A percentile compares a stretch with the other conserved stretches of the same genome.
Conservation (phyloP, 257 asterid species). For the Echites panduratus region DNA sequence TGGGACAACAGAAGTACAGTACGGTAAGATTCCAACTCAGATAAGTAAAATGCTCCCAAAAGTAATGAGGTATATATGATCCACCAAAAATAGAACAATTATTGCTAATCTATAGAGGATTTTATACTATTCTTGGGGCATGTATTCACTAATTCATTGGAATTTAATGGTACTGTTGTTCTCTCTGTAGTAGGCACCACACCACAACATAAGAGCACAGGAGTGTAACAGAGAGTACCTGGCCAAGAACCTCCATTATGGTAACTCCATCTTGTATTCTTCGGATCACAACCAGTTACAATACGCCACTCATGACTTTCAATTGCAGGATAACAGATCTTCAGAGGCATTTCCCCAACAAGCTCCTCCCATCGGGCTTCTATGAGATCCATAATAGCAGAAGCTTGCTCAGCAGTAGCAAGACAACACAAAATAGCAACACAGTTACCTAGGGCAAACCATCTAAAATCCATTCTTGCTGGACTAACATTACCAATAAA, state of each 20-base stretch:
- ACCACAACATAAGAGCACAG: background rate
- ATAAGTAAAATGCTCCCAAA: background rate
- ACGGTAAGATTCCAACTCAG: background rate
- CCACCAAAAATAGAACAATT: background rate
- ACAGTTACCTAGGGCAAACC: constrained; percentile 73
- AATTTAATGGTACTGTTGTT: background rate
- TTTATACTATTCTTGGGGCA: background rate
- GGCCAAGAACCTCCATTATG: constrained; percentile 92
- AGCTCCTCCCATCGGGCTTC: constrained; percentile 81
- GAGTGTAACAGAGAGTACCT: constrained; percentile 35
- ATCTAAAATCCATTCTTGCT: constrained; percentile 75
- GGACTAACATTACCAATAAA: constrained; percentile 77
- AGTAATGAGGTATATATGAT: background rate
- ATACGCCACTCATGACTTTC: constrained; percentile 67
- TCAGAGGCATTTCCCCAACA: constrained; percentile 70
- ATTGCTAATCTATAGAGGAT: background rate
- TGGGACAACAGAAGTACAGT: background rate
- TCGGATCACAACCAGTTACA: constrained; percentile 72
- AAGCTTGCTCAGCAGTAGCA: constrained; percentile 65
- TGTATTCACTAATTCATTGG: background rate
- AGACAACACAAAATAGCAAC: constrained; percentile 61
- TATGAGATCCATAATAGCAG: constrained; percentile 74
- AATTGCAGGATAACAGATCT: constrained; percentile 59
- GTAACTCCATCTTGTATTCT: constrained; percentile 80
- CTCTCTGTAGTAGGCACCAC: background rate